Percentiles rank a stretch among this genome's conserved stretches.
phyloP scores from a whole-genome alignment of 768 basidiomycete genomes.

The Fistulinella prunicolor region DNA sequence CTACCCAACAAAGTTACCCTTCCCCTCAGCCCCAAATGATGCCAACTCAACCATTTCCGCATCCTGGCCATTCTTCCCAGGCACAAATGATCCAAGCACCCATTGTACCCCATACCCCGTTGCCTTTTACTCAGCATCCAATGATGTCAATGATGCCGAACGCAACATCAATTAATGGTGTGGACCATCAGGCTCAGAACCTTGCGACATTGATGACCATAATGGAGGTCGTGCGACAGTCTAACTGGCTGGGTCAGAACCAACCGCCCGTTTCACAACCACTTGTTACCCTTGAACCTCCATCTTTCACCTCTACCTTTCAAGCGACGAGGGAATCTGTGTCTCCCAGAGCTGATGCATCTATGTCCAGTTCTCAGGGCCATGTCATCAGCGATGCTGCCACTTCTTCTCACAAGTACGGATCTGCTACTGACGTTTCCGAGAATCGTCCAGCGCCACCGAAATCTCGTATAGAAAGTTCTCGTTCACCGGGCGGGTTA shows the following conservation, averaged over 20 bases:
- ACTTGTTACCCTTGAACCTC: background rate
- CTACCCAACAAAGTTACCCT: slow-evolving; percentile 17
- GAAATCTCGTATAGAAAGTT: slow-evolving; percentile 5
- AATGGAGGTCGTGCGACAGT: slow-evolving; percentile 30
- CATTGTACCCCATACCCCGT: slow-evolving; percentile 8
- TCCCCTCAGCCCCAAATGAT: slow-evolving; percentile 19
- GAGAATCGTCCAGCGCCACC: slow-evolving; percentile 8
- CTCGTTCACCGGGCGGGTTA: slow-evolving; percentile 6
- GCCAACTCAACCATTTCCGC: slow-evolving; percentile 18
- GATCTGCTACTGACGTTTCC: slow-evolving; percentile 2
- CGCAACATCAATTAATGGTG: slow-evolving; percentile 4
- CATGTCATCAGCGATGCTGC: background rate
- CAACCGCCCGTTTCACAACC: slow-evolving; percentile 17
- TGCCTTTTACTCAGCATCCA: slow-evolving; percentile 16
- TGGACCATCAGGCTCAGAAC: slow-evolving; percentile 17
- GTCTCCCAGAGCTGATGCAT: background rate
- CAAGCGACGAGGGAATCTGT: background rate
- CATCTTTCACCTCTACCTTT: slow-evolving; percentile 2
- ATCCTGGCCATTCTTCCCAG: slow-evolving; percentile 15
- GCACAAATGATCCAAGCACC: slow-evolving; percentile 8
- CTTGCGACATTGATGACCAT: slow-evolving; percentile 30
- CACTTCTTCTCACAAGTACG: slow-evolving; percentile 4
- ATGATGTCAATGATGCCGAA: slow-evolving; percentile 14
- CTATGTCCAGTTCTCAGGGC: slow-evolving; percentile 4
- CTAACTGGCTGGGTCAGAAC: slow-evolving; percentile 18